A percentile compares a stretch with the other conserved stretches of the same genome.
phyloP scores from a whole-genome alignment of 768 basidiomycete genomes.

The Lentinus brumalis region DNA sequence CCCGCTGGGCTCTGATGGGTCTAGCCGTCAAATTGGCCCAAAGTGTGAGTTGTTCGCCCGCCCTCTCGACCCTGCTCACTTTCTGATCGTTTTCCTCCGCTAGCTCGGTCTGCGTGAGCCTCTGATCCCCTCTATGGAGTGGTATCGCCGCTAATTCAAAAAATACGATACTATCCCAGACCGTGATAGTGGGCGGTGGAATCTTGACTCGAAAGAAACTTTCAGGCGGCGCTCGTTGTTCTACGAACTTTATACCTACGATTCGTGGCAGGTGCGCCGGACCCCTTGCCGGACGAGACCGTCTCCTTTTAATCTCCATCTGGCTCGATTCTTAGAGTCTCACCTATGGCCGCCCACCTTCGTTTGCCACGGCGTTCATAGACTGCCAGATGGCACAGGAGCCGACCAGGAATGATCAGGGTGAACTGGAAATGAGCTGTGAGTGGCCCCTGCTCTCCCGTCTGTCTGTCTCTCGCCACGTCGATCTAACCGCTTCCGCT shows the following conservation, averaged over 20 bases:
- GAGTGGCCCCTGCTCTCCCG: constrained; percentile 26
- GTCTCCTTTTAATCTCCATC: constrained; percentile 2
- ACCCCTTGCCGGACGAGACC: neutral
- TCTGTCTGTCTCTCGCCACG: neutral
- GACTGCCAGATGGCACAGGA: constrained; percentile 51
- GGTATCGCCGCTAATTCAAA: neutral
- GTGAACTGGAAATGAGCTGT: constrained; percentile 67
- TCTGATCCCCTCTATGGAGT: constrained; percentile 6
- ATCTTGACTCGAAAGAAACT: constrained; percentile 56
- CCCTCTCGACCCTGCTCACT: constrained; percentile 17
- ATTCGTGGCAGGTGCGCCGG: constrained; percentile 64
- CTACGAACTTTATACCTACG: constrained; percentile 68
- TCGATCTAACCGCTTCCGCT: neutral
- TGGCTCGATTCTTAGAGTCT: constrained; percentile 48
- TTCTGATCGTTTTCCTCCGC: constrained; percentile 19
- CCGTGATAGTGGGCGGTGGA: constrained; percentile 70
- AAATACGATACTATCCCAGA: constrained; percentile 40
- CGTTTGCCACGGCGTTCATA: constrained; percentile 57
- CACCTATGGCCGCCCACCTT: constrained; percentile 72
- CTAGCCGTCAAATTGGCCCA: constrained; percentile 70
- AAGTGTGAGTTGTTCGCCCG: constrained; percentile 46
- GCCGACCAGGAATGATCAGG: constrained; percentile 44
- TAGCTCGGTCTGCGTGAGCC: constrained; percentile 69
- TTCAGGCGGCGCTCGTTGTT: constrained; percentile 59
- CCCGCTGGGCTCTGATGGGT: constrained; percentile 72